phyloP scores from a whole-genome alignment of 2,329 filamentous ascomycete genomes.

The Ophiostoma novo-ulmi region DNA sequence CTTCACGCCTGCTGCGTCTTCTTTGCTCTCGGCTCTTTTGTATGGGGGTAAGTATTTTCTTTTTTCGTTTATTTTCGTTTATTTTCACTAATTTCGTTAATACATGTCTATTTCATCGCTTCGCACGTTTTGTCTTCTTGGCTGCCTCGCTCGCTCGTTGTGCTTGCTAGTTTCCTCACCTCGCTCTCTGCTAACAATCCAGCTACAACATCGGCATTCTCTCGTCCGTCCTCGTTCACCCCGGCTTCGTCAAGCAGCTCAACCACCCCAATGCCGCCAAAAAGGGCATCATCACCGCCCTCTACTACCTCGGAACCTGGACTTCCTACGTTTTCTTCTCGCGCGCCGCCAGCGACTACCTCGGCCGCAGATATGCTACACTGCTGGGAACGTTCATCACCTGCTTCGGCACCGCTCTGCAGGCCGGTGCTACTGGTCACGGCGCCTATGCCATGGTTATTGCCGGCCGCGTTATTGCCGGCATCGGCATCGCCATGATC shows the following conservation, averaged over 20 bases:
- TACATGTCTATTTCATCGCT: background rate
- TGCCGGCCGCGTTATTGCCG: constrained; percentile 47
- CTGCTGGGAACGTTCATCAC: constrained; percentile 44
- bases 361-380: constrained; percentile 50
- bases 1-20: constrained; percentile 47
- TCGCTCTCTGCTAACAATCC: constrained; percentile 8
- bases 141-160: too few relatives aligned
- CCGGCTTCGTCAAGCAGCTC: constrained; percentile 47
- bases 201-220: constrained; percentile 56
- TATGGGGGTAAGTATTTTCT: constrained; percentile 46
- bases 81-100: background rate
- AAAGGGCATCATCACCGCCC: constrained; percentile 50
- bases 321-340: constrained; percentile 51
- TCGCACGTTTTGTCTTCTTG: too few relatives aligned
- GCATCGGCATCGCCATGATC: constrained; percentile 50
- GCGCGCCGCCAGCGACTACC: constrained; percentile 45
- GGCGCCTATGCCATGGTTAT: constrained; percentile 46
- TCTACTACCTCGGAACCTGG: constrained; percentile 56
- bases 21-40: constrained; percentile 51
- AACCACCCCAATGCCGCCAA: constrained; percentile 41
- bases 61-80: background rate
- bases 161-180: too few relatives aligned
- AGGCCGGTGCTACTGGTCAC: constrained; percentile 41
- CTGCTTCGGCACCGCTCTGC: constrained; percentile 46
- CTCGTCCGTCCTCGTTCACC: constrained; percentile 52